Evolutionary conservation across 176 grass and related monocot genomes (phyloP).

Genomic region (Thalia dealbata): DNA sequence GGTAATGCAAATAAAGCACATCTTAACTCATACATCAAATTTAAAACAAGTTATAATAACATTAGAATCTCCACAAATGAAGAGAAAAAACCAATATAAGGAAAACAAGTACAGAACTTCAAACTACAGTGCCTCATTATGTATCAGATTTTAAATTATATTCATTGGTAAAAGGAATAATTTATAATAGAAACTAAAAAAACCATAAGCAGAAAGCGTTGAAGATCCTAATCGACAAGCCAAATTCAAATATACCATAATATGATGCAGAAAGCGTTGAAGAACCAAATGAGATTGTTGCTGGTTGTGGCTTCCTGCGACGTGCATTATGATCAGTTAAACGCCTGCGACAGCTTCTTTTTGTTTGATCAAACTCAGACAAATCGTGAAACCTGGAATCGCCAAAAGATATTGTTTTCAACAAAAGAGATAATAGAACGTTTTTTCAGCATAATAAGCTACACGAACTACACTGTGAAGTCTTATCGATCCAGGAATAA

Average conservation of each 20-base stretch:
- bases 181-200: neutral
- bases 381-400: conserved; percentile 75
- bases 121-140: too few species aligned
- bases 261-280: neutral
- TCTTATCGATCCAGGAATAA: too few species aligned
- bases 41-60: too few species aligned
- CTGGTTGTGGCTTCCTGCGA: conserved; percentile 44
- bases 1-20: too few species aligned
- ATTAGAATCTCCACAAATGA: too few species aligned
- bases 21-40: too few species aligned
- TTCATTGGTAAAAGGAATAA: neutral
- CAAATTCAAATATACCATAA: conserved; percentile 2
- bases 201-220: too few species aligned
- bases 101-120: too few species aligned
- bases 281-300: neutral
- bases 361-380: conserved; percentile 65
- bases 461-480: neutral
- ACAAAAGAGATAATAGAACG: neutral
- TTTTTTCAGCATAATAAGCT: neutral
- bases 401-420: neutral
- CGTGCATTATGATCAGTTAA: conserved; percentile 91
- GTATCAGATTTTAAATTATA: neutral
- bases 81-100: too few species aligned
- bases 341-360: conserved; percentile 74
- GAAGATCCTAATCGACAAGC: neutral